Conservation (phyloP, 352 stramenopile genomes). For the Phytophthora litchii region DNA sequence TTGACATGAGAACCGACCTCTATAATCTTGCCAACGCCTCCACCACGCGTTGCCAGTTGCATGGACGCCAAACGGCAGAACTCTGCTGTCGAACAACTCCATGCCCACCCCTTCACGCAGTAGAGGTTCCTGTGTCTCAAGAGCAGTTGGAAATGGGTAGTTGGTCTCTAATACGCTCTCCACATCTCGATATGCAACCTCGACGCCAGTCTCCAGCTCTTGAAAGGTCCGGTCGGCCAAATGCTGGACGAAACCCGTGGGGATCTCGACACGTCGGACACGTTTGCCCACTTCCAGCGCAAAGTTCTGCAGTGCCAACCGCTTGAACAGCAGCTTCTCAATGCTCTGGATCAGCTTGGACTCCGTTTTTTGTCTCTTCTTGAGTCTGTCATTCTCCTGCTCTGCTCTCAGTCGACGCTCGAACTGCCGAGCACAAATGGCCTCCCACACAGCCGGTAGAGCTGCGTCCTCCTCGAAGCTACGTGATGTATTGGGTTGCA, state of each 20-base stretch:
- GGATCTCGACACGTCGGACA: conserved; percentile 24
- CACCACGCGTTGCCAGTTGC: conserved; percentile 45
- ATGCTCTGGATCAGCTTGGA: conserved; percentile 14
- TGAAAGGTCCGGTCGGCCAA: conserved; percentile 33
- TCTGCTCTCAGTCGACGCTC: conserved; percentile 23
- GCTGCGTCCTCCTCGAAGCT: neutral
- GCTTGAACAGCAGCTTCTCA: conserved; percentile 31
- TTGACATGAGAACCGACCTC: conserved; percentile 14
- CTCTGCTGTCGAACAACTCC: conserved; percentile 30
- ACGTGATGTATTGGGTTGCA: neutral
- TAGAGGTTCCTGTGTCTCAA: conserved; percentile 13
- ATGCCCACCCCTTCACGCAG: conserved; percentile 28
- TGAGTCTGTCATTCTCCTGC: conserved; percentile 34
- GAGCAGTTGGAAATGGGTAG: conserved; percentile 15
- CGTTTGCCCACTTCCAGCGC: neutral
- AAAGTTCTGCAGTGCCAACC: conserved; percentile 6
- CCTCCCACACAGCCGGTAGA: conserved; percentile 23
- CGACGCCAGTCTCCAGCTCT: conserved; percentile 29
- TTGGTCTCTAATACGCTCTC: conserved; percentile 36
- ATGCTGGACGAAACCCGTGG: conserved; percentile 14
- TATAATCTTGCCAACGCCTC: conserved; percentile 32
- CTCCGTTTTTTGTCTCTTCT: conserved; percentile 17
- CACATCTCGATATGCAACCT: conserved; percentile 43
- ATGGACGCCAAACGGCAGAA: conserved; percentile 40
- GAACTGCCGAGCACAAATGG: conserved; percentile 30